A percentile compares a stretch with the other conserved stretches of the same genome.
Conservation (phyloP, 176 grass and related monocot species). For the Oryza glumipatula region DNA sequence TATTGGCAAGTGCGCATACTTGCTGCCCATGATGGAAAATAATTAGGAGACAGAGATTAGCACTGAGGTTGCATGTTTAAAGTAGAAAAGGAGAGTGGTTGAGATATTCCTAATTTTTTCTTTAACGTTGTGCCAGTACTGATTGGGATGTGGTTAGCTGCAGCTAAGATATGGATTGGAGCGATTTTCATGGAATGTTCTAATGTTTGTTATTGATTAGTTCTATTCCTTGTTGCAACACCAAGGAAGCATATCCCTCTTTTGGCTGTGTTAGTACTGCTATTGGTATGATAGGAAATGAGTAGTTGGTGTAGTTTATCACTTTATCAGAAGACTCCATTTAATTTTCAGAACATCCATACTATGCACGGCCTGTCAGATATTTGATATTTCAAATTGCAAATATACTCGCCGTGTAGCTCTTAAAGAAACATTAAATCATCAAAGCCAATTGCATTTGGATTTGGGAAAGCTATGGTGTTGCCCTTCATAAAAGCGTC, state of each 20-base stretch:
- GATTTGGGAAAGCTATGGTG: not conserved
- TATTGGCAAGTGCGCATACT: not conserved
- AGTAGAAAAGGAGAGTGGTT: not conserved
- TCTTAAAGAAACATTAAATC: not conserved
- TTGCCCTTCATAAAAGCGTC: not conserved
- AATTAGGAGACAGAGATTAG: not conserved
- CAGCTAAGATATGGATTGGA: slow-evolving; percentile 12
- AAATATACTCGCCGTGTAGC: not conserved
- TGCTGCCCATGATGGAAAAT: slow-evolving; percentile 9
- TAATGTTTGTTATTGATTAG: slow-evolving; percentile 6
- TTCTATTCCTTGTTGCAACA: slow-evolving; percentile 18
- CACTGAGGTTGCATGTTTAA: not conserved
- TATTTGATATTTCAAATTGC: not conserved
- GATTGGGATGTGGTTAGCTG: slow-evolving; percentile 2
- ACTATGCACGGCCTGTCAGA: not conserved
- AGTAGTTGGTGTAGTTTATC: not conserved
- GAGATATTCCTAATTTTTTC: slow-evolving; percentile 1
- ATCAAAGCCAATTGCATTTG: not conserved
- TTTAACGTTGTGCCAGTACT: not conserved
- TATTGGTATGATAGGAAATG: not conserved
- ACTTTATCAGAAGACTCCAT: not conserved
- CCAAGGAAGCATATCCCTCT: slow-evolving; percentile 15
- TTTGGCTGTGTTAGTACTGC: not conserved
- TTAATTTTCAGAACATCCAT: not conserved
- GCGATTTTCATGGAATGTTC: not conserved